Conservation (phyloP, 352 stramenopile genomes). For the Phytophthora uliginosa region DNA sequence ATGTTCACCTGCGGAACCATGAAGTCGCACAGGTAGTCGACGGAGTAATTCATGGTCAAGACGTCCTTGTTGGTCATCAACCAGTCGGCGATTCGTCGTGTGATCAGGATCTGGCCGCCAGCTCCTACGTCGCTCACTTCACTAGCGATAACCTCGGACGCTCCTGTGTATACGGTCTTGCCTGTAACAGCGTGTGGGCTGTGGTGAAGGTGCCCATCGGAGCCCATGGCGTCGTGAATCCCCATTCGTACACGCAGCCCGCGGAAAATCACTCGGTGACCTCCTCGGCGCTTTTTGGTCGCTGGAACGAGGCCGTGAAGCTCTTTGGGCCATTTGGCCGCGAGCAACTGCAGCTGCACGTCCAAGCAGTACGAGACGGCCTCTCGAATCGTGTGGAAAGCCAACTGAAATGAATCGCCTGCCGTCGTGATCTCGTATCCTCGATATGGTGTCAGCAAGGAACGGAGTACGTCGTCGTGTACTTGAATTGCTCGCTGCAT, state of each 20-base stretch:
- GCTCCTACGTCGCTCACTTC: slow-evolving; percentile 60
- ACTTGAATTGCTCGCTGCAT: slow-evolving; percentile 58
- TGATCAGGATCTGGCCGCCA: slow-evolving; percentile 66
- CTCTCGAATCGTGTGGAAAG: slow-evolving; percentile 74
- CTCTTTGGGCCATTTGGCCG: slow-evolving; percentile 69
- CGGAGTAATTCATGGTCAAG: slow-evolving; percentile 37
- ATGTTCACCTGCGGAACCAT: slow-evolving; percentile 44
- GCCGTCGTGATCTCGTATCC: slow-evolving; percentile 84
- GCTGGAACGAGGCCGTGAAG: slow-evolving; percentile 57
- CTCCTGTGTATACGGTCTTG: slow-evolving; percentile 59
- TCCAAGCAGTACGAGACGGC: slow-evolving; percentile 72
- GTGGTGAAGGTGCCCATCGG: slow-evolving; percentile 44
- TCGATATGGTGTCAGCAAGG: slow-evolving; percentile 51
- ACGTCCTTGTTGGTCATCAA: slow-evolving; percentile 50
- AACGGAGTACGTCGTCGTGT: slow-evolving; percentile 56
- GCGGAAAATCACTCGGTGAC: slow-evolving; percentile 54
- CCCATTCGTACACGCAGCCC: slow-evolving; percentile 64
- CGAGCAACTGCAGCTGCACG: slow-evolving; percentile 65
- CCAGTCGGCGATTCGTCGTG: slow-evolving; percentile 57
- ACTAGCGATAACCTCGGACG: slow-evolving; percentile 58
- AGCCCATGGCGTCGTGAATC: slow-evolving; percentile 56
- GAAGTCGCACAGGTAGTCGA: slow-evolving; percentile 53
- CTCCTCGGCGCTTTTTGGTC: slow-evolving; percentile 47
- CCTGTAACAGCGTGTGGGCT: slow-evolving; percentile 58
- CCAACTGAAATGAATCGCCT: slow-evolving; percentile 77